These are phyloP conservation scores for Aspergillus niger DNA, from an alignment of 2,329 filamentous ascomycete species.

Conservation along the genomic window DNA sequence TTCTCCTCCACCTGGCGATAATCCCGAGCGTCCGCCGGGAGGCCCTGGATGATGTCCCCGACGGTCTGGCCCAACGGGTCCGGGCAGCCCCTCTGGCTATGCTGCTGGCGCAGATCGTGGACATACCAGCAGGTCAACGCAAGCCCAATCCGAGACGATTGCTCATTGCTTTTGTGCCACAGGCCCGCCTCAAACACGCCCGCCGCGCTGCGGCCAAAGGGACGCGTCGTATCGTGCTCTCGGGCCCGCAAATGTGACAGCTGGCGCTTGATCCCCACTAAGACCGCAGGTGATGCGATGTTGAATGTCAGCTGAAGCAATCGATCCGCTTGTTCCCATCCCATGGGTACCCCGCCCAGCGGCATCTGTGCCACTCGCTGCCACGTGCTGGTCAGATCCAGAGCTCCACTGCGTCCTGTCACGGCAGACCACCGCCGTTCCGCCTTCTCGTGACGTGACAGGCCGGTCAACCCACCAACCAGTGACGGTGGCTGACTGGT, in stretches of 20 bases:
- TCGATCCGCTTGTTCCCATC: slow-evolving; percentile 10
- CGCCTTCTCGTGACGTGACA: background rate
- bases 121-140: slow-evolving; percentile 10
- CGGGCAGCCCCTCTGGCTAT: background rate
- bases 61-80: too few relatives aligned
- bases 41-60: too few relatives aligned
- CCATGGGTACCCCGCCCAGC: background rate
- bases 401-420: background rate
- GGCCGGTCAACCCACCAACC: background rate
- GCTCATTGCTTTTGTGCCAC: slow-evolving; percentile 1
- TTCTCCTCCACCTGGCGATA: too few relatives aligned
- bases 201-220: background rate
- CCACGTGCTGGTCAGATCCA: slow-evolving; percentile 6
- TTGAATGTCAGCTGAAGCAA: slow-evolving; percentile 12
- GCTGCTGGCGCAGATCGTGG: slow-evolving; percentile 6
- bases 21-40: too few relatives aligned
- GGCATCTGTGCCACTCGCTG: slow-evolving; percentile 4
- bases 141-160: slow-evolving; percentile 9
- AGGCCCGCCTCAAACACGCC: slow-evolving; percentile 9
- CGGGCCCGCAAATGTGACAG: slow-evolving; percentile 5
- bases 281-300: slow-evolving; percentile 10
- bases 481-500: background rate
- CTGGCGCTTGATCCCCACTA: slow-evolving; percentile 7
- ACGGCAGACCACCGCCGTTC: background rate
- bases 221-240: background rate